Evolutionary conservation across 139 green algal genomes (phyloP).

Genomic region (Chlorella sp.): DNA sequence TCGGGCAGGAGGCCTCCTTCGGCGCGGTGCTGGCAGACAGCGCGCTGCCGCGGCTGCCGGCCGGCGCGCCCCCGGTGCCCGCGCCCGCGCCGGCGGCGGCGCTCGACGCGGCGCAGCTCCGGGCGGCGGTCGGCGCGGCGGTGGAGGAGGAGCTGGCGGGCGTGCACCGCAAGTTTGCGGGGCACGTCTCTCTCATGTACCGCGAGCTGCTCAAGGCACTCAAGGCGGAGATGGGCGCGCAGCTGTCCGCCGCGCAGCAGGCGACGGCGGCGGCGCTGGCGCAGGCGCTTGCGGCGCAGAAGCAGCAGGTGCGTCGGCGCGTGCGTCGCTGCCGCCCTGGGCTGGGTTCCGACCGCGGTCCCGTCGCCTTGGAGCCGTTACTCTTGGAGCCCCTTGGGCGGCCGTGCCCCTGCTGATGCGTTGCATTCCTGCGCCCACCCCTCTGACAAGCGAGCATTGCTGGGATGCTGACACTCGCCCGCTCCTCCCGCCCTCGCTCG

Average conservation of each 20-base stretch:
- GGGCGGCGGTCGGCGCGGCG: conserved; percentile 14
- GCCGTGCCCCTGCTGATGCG: too few species aligned
- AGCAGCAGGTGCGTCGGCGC: conserved; percentile 3
- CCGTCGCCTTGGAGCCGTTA: too few species aligned
- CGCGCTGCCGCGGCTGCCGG: neutral
- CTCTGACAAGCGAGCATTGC: too few species aligned
- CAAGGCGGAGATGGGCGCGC: conserved; percentile 36
- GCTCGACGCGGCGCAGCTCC: neutral
- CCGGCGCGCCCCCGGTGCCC: neutral
- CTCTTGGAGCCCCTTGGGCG: too few species aligned
- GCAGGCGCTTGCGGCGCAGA: conserved; percentile 1
- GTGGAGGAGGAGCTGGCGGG: conserved; percentile 21
- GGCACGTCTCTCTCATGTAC: conserved; percentile 41
- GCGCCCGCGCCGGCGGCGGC: neutral
- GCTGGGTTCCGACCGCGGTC: too few species aligned
- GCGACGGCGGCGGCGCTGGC: neutral
- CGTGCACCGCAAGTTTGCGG: conserved; percentile 35
- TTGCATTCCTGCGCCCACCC: too few species aligned
- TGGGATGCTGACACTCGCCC: too few species aligned
- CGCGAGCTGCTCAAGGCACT: conserved; percentile 47
- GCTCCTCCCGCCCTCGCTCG: too few species aligned
- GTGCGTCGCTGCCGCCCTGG: too few species aligned
- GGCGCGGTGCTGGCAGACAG: neutral
- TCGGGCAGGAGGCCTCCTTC: neutral
- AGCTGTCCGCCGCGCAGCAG: conserved; percentile 24